Conservation (phyloP, 768 basidiomycete genomes). For the Rhizopogon vesiculosus region DNA sequence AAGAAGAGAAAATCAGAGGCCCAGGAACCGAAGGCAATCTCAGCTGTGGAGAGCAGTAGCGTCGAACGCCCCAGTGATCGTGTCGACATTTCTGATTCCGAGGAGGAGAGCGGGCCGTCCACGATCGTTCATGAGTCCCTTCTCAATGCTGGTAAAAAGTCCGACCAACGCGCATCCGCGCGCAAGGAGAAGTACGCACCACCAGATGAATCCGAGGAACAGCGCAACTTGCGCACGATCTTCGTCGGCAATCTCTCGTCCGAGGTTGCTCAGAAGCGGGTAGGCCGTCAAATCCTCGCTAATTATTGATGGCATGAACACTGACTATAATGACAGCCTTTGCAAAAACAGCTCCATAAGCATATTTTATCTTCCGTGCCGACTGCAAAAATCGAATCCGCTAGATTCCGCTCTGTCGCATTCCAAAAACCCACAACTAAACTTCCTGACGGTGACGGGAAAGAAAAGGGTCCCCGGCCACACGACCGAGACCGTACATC, state of each 20-base stretch:
- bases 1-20: not conserved
- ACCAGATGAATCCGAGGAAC: conserved; percentile 64
- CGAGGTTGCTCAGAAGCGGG: conserved; percentile 73
- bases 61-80: not conserved
- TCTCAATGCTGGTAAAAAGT: conserved; percentile 19
- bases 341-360: conserved; percentile 69
- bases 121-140: conserved; percentile 65
- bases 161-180: conserved; percentile 26
- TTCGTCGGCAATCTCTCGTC: conserved; percentile 89
- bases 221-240: conserved; percentile 76
- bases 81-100: conserved; percentile 23
- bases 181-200: conserved; percentile 50
- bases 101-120: conserved; percentile 28
- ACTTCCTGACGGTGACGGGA: conserved; percentile 35
- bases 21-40: not conserved
- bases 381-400: conserved; percentile 81
- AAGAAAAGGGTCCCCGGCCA: conserved; percentile 26
- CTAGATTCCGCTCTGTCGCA: conserved; percentile 90
- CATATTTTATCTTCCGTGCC: conserved; percentile 74
- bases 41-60: not conserved
- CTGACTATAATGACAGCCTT: conserved; percentile 41
- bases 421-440: conserved; percentile 80
- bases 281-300: conserved; percentile 29
- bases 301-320: not conserved
- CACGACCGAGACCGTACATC: conserved; percentile 59